Conservation (phyloP, 495 filamentous ascomycete genomes). For the Aspergillus hancockii region DNA sequence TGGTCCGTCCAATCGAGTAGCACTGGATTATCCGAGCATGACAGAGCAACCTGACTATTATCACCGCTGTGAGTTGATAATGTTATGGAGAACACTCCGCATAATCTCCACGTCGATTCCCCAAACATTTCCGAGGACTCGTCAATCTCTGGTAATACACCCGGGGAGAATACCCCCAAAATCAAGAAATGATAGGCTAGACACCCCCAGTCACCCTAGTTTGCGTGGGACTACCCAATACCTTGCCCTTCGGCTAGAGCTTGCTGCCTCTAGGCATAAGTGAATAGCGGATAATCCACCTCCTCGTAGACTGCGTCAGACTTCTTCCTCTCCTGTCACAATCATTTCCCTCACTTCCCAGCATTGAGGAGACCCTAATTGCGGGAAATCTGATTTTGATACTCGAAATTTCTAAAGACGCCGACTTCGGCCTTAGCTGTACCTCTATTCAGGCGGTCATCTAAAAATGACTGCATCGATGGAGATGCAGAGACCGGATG, state of each 20-base stretch:
- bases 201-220: neutral
- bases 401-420: neutral
- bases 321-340: neutral
- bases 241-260: slow-evolving; percentile 7
- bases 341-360: neutral
- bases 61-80: slow-evolving; percentile 6
- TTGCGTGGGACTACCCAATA: slow-evolving; percentile 7
- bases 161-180: slow-evolving; percentile 5
- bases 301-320: neutral
- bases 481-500: slow-evolving; percentile 23
- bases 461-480: slow-evolving; percentile 27
- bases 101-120: slow-evolving; percentile 16
- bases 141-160: slow-evolving; percentile 12
- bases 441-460: neutral
- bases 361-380: neutral
- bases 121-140: slow-evolving; percentile 12
- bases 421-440: neutral
- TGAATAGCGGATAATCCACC: neutral
- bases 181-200: slow-evolving; percentile 13
- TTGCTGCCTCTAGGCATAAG: slow-evolving; percentile 6
- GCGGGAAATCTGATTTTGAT: neutral
- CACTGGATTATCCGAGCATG: slow-evolving; percentile 1
- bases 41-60: slow-evolving; percentile 8
- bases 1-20: slow-evolving; percentile 7
- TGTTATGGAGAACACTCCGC: slow-evolving; percentile 13